Evolutionary conservation across 2,329 filamentous ascomycete species (phyloP), one percentile per base, ranked within the genome.

Genomic region (Pseudohalonectria lignicola): DNA sequence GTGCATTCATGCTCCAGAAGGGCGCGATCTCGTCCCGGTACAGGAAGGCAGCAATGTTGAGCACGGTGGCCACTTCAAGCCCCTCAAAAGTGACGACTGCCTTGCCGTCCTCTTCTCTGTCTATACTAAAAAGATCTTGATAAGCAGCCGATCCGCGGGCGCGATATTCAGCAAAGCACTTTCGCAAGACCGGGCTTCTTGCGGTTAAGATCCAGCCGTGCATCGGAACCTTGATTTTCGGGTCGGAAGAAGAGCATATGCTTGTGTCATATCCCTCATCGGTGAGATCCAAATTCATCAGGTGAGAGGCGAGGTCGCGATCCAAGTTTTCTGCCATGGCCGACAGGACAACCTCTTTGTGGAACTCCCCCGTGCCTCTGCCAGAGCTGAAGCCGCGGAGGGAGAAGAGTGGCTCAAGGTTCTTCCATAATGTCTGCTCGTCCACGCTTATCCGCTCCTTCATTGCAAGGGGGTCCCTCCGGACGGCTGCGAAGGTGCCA

Each of bases 1-100:
- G 73, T n/a, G n/a, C n/a, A n/a, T n/a, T n/a, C 6, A 82, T 79
- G 46, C 88, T 84, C 92, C 92, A 96, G 15, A 88, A 82, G 42
- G 92, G 86, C 23, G 94, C 69, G 13, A 88, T 63, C 4, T 66
- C 68, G 52, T 96, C 92, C 5, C 79, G 80, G 54, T 96, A 96
- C 7, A 82, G 54, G 50, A 86, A 95, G 9, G 90, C 64, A 1
- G 82, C 74, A 9, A 96, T 49, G 48, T 94, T 90, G 40, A 94
- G 63, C 6, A 95, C 53, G 1, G 86, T 82, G 25, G 93, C 66
- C 28, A 92, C 69, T 52, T 95, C 87, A 11, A 90, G 51, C 2
- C 75, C 60, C 16, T 75, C 63, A 37, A 96, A 80, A 1, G 74
- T 71, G 16, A 95, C 52, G 9, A 79, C 41, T 1, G 68, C 60